Evolutionary conservation across 2,329 filamentous ascomycete genomes (phyloP), one percentile per base, ranked within the genome.

Genomic region (Fragosphaeria purpurea): DNA sequence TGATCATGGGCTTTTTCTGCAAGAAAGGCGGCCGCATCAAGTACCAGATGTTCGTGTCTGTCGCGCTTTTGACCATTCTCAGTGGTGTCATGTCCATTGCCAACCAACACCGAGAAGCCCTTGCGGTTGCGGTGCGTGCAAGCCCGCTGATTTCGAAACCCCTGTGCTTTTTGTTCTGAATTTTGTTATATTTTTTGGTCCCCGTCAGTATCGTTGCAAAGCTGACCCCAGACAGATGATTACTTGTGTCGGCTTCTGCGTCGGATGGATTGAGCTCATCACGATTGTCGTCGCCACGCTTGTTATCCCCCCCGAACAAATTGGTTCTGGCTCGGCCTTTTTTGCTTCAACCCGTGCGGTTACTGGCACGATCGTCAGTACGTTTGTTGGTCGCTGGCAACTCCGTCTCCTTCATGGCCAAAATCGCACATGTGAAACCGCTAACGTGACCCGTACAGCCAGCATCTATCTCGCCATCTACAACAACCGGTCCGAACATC

Each of bases 251-350:
- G 48, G 48, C 42, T 46, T 50, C 32, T 50, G 41, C 37, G 48
- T 50, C 30, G 48, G 48, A 10, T 50, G 48, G 48, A 46, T 50
- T 37, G 48, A 50, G 46, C 48, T 50, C 5, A 41, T 50, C n/a
- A 46, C 48, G 6, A 50, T 50, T 37, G 48, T 50, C 30, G 43
- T 46, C 7, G 48, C 43, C 10, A 41, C 42, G 4, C 43, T 50
- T 7, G 48, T 50, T 8, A 42, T 50, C 6, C 48, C 48, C 7
- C 48, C 48, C 31, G 48, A 50, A 11, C 48, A 50, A 41, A 50
- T 50, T 12, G 48, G 48, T 9, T 32, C 48, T 10, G 48, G 48
- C 11, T 46, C 41, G 5, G 48, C 48, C 3, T 50, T 50, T 22
- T 50, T 50, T 12, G 48, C 48, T 7, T 46, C 42, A 7, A 50